Evolutionary conservation across 768 basidiomycete genomes (phyloP).

Genomic region (Gymnopilus junonius): DNA sequence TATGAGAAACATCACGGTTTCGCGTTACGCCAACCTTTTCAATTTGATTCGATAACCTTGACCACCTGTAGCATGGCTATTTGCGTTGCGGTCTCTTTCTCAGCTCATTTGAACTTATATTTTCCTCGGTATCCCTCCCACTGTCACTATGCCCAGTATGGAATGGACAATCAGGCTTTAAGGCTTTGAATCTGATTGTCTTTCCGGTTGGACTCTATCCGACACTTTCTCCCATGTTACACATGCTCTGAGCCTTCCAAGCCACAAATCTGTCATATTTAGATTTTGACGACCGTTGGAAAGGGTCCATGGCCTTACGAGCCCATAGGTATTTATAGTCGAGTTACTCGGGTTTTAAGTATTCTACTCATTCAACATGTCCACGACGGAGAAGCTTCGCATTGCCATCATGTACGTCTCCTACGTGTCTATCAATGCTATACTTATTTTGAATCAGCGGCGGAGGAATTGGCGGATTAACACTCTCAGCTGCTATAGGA

Average conservation of each 20-base stretch:
- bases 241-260: neutral
- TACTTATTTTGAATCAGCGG: conserved; percentile 1
- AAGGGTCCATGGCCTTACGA: neutral
- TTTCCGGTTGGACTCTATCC: neutral
- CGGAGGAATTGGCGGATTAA: conserved; percentile 21
- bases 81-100: too few species aligned
- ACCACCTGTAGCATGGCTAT: too few species aligned
- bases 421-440: too few species aligned
- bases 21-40: too few species aligned
- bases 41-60: too few species aligned
- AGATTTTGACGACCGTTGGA: neutral
- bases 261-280: neutral
- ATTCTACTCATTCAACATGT: neutral
- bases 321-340: neutral
- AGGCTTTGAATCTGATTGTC: neutral
- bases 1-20: too few species aligned
- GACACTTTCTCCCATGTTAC: neutral
- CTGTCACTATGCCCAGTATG: too few species aligned
- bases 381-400: neutral
- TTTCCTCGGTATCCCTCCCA: too few species aligned
- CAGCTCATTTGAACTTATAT: too few species aligned
- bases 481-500: conserved; percentile 23
- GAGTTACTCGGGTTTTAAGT: neutral
- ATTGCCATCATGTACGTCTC: neutral
- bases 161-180: neutral